These are phyloP conservation scores for Leishmania amazonensis DNA, from an alignment of 208 protist species.

Conservation along the genomic window DNA sequence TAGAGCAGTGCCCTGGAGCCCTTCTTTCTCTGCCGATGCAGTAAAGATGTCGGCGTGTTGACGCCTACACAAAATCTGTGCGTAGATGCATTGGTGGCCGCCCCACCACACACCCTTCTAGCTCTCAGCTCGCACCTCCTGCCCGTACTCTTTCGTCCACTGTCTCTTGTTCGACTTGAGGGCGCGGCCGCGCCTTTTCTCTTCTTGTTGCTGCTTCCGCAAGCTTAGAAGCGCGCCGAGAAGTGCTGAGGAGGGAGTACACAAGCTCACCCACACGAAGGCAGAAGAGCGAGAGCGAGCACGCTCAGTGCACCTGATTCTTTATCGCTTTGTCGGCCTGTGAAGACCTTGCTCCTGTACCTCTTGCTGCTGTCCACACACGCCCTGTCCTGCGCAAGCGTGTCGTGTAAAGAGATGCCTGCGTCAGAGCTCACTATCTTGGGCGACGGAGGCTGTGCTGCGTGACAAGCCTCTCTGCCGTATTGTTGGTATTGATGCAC, in stretches of 20 bases:
- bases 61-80: not conserved
- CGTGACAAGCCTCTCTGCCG: not conserved
- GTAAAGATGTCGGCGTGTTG: not conserved
- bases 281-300: not conserved
- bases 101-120: no score
- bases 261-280: no score
- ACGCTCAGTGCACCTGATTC: not conserved
- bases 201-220: not conserved
- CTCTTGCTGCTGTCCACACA: not conserved
- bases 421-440: not conserved
- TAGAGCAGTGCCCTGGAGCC: not conserved
- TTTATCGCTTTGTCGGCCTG: not conserved
- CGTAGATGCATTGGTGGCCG: not conserved
- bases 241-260: not conserved
- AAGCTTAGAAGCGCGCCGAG: not conserved
- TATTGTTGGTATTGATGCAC: not conserved
- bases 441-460: not conserved
- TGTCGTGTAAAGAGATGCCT: not conserved
- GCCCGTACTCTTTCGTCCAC: not conserved
- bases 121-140: no score
- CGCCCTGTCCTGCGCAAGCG: not conserved
- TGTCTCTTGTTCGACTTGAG: not conserved
- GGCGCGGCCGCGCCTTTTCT: not conserved
- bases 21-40: not conserved
- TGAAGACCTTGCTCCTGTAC: not conserved